A percentile compares a stretch with the other conserved stretches of the same genome.
These are phyloP conservation scores for Candida xyloterini DNA, from an alignment of 805 yeast genomes.

Conservation along the genomic window DNA sequence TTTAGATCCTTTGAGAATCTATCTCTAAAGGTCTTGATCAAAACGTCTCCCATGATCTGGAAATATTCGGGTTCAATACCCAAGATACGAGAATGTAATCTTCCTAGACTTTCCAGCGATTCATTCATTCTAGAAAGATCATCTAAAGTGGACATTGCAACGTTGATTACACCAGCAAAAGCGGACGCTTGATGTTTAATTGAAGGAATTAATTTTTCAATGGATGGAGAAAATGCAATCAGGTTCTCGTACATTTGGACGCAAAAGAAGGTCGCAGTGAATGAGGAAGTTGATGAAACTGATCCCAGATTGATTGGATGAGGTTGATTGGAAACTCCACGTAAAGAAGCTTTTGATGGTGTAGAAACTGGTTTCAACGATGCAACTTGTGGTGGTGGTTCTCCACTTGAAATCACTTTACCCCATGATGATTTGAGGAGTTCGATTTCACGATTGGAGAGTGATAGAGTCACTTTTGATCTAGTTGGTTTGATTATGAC, in stretches of 20 bases:
- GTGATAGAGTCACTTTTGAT: constrained; percentile 22
- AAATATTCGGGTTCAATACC: constrained; percentile 69
- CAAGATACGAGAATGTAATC: constrained; percentile 70
- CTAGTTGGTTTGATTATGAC: constrained; percentile 27
- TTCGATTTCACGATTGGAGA: constrained; percentile 40
- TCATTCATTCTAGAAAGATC: constrained; percentile 55
- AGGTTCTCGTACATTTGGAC: constrained; percentile 73
- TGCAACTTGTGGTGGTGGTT: constrained; percentile 1
- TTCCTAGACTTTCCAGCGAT: constrained; percentile 61
- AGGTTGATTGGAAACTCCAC: constrained; percentile 3
- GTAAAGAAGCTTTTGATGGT: background rate
- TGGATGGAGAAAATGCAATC: constrained; percentile 53
- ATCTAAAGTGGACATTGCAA: constrained; percentile 64
- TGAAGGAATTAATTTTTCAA: constrained; percentile 68
- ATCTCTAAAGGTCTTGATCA: constrained; percentile 65
- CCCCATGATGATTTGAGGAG: constrained; percentile 47
- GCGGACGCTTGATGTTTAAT: constrained; percentile 76
- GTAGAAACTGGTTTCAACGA: background rate
- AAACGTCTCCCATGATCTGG: constrained; percentile 70
- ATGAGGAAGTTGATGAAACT: constrained; percentile 29
- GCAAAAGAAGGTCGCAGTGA: constrained; percentile 62
- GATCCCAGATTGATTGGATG: constrained; percentile 4
- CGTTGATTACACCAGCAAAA: constrained; percentile 73
- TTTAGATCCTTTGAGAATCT: constrained; percentile 39
- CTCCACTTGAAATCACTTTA: constrained; percentile 30